These are phyloP conservation scores for Alnus rubra DNA, from an alignment of 306 rosid genomes.

Conservation along the genomic window DNA sequence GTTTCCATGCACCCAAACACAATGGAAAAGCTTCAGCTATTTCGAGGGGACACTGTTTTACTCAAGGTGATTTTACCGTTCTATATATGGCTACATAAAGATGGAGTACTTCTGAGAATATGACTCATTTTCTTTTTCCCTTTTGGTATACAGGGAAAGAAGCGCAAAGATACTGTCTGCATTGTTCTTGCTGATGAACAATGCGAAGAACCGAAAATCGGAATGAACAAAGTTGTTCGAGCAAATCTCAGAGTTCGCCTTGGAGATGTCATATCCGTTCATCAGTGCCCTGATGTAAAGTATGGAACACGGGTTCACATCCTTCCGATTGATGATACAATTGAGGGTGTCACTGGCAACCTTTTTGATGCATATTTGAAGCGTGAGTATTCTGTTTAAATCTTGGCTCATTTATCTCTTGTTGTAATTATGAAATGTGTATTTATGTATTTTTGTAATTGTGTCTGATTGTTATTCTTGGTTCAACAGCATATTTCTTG, in stretches of 20 bases:
- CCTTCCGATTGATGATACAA: constrained; percentile 66
- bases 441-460: background rate
- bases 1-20: constrained; percentile 56
- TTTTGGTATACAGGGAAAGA: constrained; percentile 51
- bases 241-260: constrained; percentile 60
- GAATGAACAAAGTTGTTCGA: constrained; percentile 69
- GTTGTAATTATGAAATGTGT: background rate
- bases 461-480: constrained; percentile 18
- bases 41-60: constrained; percentile 56
- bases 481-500: constrained; percentile 49
- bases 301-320: constrained; percentile 62
- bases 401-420: background rate
- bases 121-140: background rate
- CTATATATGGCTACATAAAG: background rate
- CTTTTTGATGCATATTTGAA: constrained; percentile 65
- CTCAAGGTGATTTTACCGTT: constrained; percentile 41
- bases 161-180: constrained; percentile 63
- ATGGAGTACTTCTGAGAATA: constrained; percentile 4
- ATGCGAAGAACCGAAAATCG: constrained; percentile 60
- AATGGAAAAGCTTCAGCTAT: constrained; percentile 60
- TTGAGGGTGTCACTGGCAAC: constrained; percentile 69
- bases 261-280: constrained; percentile 61
- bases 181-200: constrained; percentile 58
- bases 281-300: constrained; percentile 63
- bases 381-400: constrained; percentile 45